A percentile compares a stretch with the other conserved stretches of the same genome.
Conservation (phyloP, 352 stramenopile species). For the Aphanomyces invadans region DNA sequence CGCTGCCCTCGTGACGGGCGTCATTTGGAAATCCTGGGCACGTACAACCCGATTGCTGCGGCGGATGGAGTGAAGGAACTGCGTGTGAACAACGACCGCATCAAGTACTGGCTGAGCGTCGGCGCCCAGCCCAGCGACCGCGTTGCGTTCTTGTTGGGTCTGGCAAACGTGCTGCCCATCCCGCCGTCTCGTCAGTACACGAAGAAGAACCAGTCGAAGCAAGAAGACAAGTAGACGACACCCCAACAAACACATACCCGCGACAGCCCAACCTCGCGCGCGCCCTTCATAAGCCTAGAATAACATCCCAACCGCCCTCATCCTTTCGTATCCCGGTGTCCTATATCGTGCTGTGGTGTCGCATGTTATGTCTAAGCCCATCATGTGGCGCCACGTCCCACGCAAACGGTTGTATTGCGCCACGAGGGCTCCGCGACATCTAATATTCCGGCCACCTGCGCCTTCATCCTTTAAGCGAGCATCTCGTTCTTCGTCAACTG, state of each 20-base stretch:
- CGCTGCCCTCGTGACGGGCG: slow-evolving; percentile 76
- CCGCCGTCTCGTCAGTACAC: slow-evolving; percentile 76
- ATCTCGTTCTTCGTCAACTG: neutral
- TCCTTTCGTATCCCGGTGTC: too few species aligned
- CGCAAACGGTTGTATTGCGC: slow-evolving; percentile 1
- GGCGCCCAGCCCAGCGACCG: slow-evolving; percentile 80
- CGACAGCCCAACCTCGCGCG: too few species aligned
- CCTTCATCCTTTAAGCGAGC: neutral
- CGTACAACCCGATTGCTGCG: slow-evolving; percentile 80
- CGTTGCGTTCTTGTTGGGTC: slow-evolving; percentile 64
- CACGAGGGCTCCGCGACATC: neutral
- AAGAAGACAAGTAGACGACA: slow-evolving; percentile 25
- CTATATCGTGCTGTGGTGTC: too few species aligned
- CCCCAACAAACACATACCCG: too few species aligned
- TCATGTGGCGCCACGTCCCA: neutral
- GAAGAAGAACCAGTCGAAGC: slow-evolving; percentile 79
- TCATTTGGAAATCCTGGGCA: slow-evolving; percentile 81
- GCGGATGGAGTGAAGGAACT: slow-evolving; percentile 81
- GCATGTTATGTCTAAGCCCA: too few species aligned
- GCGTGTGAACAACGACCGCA: slow-evolving; percentile 77
- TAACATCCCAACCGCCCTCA: too few species aligned
- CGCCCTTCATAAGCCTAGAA: too few species aligned
- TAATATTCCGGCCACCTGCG: neutral
- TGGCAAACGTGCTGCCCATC: slow-evolving; percentile 77
- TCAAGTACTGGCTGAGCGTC: slow-evolving; percentile 84